Percentiles rank a stretch among this genome's conserved stretches.
Evolutionary conservation across 345 rosid species (phyloP).

Genomic region (Pugionium cornutum): DNA sequence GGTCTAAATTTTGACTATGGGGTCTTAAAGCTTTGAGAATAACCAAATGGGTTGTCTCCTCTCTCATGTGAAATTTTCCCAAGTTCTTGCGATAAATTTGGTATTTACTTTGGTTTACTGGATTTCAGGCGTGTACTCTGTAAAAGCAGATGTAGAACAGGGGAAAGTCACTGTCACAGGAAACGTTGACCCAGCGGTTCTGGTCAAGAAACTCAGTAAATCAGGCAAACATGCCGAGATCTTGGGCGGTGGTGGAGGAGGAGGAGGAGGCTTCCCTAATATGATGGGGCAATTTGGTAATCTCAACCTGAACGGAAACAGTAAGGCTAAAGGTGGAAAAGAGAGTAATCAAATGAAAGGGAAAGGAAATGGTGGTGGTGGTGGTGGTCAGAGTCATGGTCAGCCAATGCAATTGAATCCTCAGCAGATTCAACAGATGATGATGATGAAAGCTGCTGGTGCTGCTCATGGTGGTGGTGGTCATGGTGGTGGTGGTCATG

Average conservation of each 20-base stretch:
- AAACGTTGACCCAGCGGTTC: slow-evolving; percentile 65
- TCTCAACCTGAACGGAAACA: slow-evolving; percentile 33
- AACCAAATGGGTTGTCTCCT: neutral
- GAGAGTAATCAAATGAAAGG: slow-evolving; percentile 31
- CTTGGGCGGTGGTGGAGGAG: slow-evolving; percentile 50
- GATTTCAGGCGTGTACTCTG: slow-evolving; percentile 66
- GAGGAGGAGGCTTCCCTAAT: slow-evolving; percentile 43
- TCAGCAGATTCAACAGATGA: slow-evolving; percentile 59
- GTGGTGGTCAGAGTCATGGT: slow-evolving; percentile 35
- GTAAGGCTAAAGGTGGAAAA: slow-evolving; percentile 41
- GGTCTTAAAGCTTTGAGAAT: slow-evolving; percentile 1
- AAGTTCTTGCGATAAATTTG: neutral
- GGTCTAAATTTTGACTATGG: neutral
- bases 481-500: slow-evolving; percentile 27
- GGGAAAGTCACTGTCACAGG: slow-evolving; percentile 88
- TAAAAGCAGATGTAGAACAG: slow-evolving; percentile 69
- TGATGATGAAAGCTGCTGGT: slow-evolving; percentile 48
- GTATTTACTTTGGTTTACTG: neutral
- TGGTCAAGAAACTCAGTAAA: slow-evolving; percentile 76
- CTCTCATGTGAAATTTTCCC: neutral
- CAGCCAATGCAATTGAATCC: slow-evolving; percentile 48
- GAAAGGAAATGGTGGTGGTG: neutral
- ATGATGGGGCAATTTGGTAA: slow-evolving; percentile 35
- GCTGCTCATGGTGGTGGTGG: neutral
- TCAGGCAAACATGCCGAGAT: slow-evolving; percentile 91